Conservation (phyloP, 306 rosid species). For the Cucumis melo region DNA sequence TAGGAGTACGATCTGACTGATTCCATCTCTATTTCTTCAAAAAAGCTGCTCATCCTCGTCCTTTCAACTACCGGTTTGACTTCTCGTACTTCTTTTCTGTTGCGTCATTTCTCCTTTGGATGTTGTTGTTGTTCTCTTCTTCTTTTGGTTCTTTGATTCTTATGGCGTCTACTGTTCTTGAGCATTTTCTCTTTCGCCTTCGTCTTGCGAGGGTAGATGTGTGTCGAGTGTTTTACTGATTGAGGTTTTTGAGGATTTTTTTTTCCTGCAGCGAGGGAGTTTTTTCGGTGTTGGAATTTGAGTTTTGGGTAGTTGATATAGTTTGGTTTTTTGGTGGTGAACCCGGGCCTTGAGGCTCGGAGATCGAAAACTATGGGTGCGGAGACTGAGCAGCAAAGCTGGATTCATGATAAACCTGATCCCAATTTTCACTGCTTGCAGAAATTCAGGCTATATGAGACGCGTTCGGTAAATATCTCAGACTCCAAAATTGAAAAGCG, state of each 20-base stretch:
- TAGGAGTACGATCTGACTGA: slow-evolving; percentile 19
- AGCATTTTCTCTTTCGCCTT: slow-evolving; percentile 7
- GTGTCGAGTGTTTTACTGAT: background rate
- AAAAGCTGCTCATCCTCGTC: slow-evolving; percentile 7
- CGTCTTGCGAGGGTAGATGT: slow-evolving; percentile 10
- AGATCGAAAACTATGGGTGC: slow-evolving; percentile 53
- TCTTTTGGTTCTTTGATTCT: background rate
- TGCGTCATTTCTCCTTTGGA: background rate
- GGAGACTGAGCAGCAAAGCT: slow-evolving; percentile 20
- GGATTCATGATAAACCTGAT: slow-evolving; percentile 28
- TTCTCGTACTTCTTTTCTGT: background rate
- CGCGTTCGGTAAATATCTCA: slow-evolving; percentile 57
- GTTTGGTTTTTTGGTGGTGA: slow-evolving; percentile 5
- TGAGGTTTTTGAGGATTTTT: slow-evolving; percentile 10
- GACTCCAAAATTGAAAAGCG: background rate
- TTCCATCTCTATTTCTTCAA: slow-evolving; percentile 22
- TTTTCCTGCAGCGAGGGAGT: slow-evolving; percentile 13
- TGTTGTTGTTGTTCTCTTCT: background rate
- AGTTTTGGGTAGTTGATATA: slow-evolving; percentile 9
- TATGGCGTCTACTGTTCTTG: background rate
- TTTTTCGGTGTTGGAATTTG: background rate
- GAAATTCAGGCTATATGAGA: slow-evolving; percentile 91
- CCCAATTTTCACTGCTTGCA: slow-evolving; percentile 42
- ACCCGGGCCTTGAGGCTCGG: slow-evolving; percentile 46
- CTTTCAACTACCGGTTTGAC: background rate